Evolutionary conservation across 176 grass and related monocot genomes (phyloP), one percentile per base, ranked within the genome.

Genomic region (Thalia dealbata): DNA sequence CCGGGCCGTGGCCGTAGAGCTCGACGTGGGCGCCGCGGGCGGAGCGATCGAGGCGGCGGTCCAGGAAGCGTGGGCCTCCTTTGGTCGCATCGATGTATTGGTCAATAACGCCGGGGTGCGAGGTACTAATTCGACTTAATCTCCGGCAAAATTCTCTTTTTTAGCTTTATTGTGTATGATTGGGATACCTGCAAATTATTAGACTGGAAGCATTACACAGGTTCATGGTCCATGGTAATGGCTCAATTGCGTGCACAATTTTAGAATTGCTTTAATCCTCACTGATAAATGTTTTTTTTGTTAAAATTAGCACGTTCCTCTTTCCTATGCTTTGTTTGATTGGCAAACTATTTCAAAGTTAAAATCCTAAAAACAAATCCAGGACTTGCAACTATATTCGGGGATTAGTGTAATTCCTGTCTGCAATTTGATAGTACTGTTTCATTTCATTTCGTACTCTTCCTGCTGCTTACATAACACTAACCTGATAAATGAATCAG

Each of bases 101-200:
- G 54, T 96, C n/a, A 92, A 96, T 75, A 96, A 96, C 69, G 89
- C 89, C 14, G 92, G 92, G 24, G 71, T 92, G 21, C 76, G 92
- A 86, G 92, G 92, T 96, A 74, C 56, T 16, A 58, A 7, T 58
- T 58, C 18, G 54, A 58, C 22, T n/a, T n/a, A 18, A n/a, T 58
- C 6, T n/a, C 1, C 0, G 54, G 54, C 19, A n/a, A 58, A 58
- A 28, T 30, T 48, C 11, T 48, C 6, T 7, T 30, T 28, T 64
- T 29, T 64, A 14, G 23, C 23, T 64, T 13, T 10, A 29, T 27
- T 24, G 2, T 63, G 8, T 62, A 12, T 27, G n/a, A 62, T 26
- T 12, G 23, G 1, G 7, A 27, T 62, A 27, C 2, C 60, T 11
- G 10, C n/a, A 27, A 2, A 58, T 58, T 16, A 3, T n/a, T 18